Evolutionary conservation across 2,329 filamentous ascomycete genomes (phyloP).

Genomic region (Pestalotiopsis sp.): DNA sequence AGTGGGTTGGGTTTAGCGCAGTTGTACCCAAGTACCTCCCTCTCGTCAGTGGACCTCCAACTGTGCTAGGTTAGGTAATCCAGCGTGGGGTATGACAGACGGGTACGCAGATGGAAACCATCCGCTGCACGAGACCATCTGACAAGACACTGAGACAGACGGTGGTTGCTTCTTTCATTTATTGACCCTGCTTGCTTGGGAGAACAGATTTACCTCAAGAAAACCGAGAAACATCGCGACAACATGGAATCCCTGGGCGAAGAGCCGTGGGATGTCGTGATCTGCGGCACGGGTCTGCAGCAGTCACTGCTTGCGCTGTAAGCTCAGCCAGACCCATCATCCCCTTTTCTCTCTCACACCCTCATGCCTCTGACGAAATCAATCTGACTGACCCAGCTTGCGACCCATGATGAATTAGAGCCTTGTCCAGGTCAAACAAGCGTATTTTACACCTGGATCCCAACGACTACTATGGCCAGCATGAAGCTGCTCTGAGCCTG

Average conservation of each 20-base stretch:
- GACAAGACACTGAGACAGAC: background rate
- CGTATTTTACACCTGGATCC: conserved; percentile 87
- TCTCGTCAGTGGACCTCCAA: background rate
- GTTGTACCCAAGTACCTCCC: background rate
- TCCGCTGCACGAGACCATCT: background rate
- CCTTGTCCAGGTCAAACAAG: conserved; percentile 88
- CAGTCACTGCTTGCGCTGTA: conserved; percentile 81
- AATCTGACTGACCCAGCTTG: conserved; percentile 71
- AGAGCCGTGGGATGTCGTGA: conserved; percentile 76
- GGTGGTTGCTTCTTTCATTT: conserved; percentile 4
- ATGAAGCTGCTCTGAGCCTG: conserved; percentile 82
- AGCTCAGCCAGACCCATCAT: conserved; percentile 28
- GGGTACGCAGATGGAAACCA: background rate
- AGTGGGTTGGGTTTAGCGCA: background rate
- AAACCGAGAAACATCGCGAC: background rate
- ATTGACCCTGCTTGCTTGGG: conserved; percentile 10
- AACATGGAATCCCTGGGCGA: conserved; percentile 74
- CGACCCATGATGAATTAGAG: conserved; percentile 57
- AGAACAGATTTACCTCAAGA: too few species aligned
- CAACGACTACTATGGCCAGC: conserved; percentile 84
- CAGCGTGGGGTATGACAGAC: background rate
- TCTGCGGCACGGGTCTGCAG: conserved; percentile 75
- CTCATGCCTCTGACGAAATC: conserved; percentile 15
- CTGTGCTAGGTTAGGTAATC: background rate
- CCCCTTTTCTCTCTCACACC: background rate